Evolutionary conservation across 1,284 basidiomycete genomes (phyloP), one percentile per base, ranked within the genome.

Genomic region (Xerocomus amazonicus): DNA sequence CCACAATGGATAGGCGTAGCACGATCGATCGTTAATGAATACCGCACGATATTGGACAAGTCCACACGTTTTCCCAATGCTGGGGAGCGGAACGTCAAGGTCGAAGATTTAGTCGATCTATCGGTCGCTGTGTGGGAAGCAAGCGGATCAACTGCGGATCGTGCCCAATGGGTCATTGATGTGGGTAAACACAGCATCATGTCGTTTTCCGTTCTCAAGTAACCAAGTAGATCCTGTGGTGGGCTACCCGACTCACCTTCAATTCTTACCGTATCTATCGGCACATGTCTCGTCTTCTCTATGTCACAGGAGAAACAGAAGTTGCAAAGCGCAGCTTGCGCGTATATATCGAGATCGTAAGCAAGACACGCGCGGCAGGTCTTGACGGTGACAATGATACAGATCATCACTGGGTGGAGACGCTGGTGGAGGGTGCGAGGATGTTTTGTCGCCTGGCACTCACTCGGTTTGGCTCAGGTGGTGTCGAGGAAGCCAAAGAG

Each of bases 161-260:
- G 79, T 54, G 78, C 79, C 0, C 77, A 76, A 27, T 90, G 87
- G 89, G 79, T 87, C 16, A 75, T 88, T 50, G 87, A 90, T 62
- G 85, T 87, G 57, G 60, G 82, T 78, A 17, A 37, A 34, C 43
- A 48, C 14, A 45, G 45, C 33, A 50, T 51, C 38, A 33, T 42
- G 0, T 12, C 33, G 10, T 23, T 27, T 0, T 31, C 29, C 14
- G 13, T 47, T 47, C 44, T 52, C 50, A 23, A 50, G 13, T 27
- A 34, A 6, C 19, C 1, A 41, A 48, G 36, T 58, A 92, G 82
- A 76, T 91, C 13, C 75, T 97, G 1, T 94, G 92, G 87, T 93
- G 92, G 90, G 86, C 91, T 2, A 93, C 90, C 9, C 83, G 85
- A 16, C 77, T 92, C 19, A 97, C 93, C 0, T 96, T 97, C 74